phyloP scores from a whole-genome alignment of 2,329 filamentous ascomycete species.

The Aspergillus puulaauensis region DNA sequence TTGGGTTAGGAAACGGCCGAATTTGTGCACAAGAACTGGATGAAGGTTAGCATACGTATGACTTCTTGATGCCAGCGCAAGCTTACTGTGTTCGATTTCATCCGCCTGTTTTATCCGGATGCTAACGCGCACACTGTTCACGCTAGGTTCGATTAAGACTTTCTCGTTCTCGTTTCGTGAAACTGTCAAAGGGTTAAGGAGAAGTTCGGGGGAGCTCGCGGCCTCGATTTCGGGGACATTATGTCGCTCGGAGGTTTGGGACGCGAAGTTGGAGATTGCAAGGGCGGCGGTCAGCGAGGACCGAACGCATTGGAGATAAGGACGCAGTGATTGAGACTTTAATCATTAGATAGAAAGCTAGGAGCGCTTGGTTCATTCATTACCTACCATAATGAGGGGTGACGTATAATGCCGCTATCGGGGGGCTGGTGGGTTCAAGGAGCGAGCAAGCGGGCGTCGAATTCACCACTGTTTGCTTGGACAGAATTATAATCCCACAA shows the following conservation, averaged over 20 bases:
- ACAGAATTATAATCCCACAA: background rate
- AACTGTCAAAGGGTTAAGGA: constrained; percentile 86
- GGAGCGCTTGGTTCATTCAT: background rate
- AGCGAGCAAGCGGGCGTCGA: constrained; percentile 1
- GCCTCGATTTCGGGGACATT: constrained; percentile 98
- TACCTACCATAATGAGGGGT: constrained; percentile 30
- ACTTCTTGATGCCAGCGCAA: background rate
- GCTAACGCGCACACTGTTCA: constrained; percentile 95
- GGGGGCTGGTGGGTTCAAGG: background rate
- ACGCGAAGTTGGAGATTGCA: constrained; percentile 94
- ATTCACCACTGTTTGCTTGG: background rate
- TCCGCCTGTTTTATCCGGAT: constrained; percentile 99
- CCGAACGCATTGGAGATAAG: constrained; percentile 94
- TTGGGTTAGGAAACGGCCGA: constrained; percentile 93
- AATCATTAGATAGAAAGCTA: constrained; percentile 14
- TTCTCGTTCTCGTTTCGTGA: constrained; percentile 96
- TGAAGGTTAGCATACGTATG: background rate
- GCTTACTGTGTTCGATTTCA: constrained; percentile 81
- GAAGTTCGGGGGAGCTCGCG: constrained; percentile 84
- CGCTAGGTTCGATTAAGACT: constrained; percentile 91
- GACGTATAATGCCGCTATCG: constrained; percentile 15
- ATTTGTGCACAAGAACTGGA: constrained; percentile 85
- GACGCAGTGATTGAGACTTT: constrained; percentile 92
- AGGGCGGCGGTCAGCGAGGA: constrained; percentile 92
- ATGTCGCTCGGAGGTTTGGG: constrained; percentile 92